These are phyloP conservation scores for Oryza officinalis DNA, from an alignment of 176 grass and related monocot species.

Conservation along the genomic window DNA sequence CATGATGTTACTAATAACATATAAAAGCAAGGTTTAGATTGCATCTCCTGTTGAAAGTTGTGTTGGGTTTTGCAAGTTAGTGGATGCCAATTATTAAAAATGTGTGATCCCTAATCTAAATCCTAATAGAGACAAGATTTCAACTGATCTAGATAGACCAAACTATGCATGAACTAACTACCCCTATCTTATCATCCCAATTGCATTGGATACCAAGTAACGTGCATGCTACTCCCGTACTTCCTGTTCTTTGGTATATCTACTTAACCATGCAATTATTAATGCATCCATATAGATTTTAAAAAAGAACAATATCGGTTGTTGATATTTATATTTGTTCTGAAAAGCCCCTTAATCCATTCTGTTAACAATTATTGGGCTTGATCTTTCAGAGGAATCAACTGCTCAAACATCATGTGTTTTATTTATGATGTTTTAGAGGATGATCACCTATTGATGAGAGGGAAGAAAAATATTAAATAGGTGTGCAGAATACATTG, in stretches of 20 bases:
- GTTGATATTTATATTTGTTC: not conserved
- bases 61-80: constrained; percentile 35
- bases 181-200: constrained; percentile 3
- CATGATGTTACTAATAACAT: not conserved
- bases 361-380: not conserved
- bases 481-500: not conserved
- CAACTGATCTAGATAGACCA: constrained; percentile 32
- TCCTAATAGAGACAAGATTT: constrained; percentile 19
- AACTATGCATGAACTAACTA: constrained; percentile 14
- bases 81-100: constrained; percentile 13
- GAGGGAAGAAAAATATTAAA: not conserved
- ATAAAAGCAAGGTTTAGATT: constrained; percentile 3
- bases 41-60: constrained; percentile 12
- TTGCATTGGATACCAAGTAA: constrained; percentile 20
- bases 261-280: not conserved
- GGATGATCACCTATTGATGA: constrained; percentile 8
- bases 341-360: not conserved
- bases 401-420: constrained; percentile 5
- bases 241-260: not conserved
- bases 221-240: not conserved
- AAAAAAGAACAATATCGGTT: not conserved
- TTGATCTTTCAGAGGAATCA: constrained; percentile 2
- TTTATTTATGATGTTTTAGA: not conserved
- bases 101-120: not conserved
- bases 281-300: not conserved